These are phyloP conservation scores for Thelephora terrestris DNA, from an alignment of 1,284 basidiomycete genomes.

Conservation along the genomic window DNA sequence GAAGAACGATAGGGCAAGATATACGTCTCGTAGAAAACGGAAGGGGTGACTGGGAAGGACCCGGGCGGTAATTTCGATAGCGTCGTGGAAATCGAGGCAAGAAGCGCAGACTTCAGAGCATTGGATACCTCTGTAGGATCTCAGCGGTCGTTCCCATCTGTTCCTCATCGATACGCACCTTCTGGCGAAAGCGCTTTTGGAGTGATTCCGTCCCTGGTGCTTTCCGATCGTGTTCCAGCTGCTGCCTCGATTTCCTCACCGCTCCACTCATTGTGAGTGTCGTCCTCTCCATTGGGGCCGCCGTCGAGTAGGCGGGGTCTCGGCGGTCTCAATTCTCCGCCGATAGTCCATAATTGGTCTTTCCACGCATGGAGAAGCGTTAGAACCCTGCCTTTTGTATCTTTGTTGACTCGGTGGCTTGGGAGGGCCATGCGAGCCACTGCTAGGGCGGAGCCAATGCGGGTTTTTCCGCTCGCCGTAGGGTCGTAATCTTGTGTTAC, in stretches of 20 bases:
- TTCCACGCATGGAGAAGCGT: slow-evolving; percentile 60
- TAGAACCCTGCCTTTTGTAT: slow-evolving; percentile 66
- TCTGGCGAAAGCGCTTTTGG: neutral
- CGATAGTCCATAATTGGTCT: slow-evolving; percentile 62
- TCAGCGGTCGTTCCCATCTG: no score
- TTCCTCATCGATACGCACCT: neutral
- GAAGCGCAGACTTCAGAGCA: slow-evolving; percentile 54
- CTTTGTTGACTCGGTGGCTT: slow-evolving; percentile 28
- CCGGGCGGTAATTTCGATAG: slow-evolving; percentile 38
- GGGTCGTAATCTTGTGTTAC: slow-evolving; percentile 42
- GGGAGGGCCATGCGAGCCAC: slow-evolving; percentile 60
- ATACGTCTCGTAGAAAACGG: slow-evolving; percentile 66
- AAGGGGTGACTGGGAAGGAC: slow-evolving; percentile 66
- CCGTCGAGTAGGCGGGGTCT: slow-evolving; percentile 19
- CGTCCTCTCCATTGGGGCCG: neutral
- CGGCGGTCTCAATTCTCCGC: slow-evolving; percentile 46
- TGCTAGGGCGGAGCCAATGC: slow-evolving; percentile 45
- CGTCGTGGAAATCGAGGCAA: slow-evolving; percentile 51
- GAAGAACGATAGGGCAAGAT: slow-evolving; percentile 43
- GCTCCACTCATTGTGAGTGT: neutral
- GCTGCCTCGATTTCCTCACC: slow-evolving; percentile 2
- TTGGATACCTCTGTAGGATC: slow-evolving; percentile 44
- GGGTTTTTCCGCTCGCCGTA: slow-evolving; percentile 9
- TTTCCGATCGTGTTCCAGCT: slow-evolving; percentile 6
- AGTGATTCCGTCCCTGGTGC: slow-evolving; percentile 11